Evolutionary conservation across 306 rosid species (phyloP).

Genomic region (Boehmeria nivea): DNA sequence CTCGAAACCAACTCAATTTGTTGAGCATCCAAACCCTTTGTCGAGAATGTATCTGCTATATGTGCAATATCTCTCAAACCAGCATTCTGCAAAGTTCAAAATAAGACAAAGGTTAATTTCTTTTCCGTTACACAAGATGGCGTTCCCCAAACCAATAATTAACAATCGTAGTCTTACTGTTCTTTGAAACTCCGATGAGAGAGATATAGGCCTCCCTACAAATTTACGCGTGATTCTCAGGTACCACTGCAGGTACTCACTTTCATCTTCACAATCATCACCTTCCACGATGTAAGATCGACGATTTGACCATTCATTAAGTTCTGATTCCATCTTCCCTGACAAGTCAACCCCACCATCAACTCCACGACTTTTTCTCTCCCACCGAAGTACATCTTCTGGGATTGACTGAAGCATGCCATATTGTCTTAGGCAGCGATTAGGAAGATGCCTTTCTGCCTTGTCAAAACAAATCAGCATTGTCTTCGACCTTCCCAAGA

Average conservation of each 20-base stretch:
- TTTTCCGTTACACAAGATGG: constrained; percentile 12
- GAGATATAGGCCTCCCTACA: constrained; percentile 96
- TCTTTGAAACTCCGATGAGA: constrained; percentile 93
- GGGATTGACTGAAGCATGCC: constrained; percentile 89
- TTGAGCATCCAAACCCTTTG: constrained; percentile 74
- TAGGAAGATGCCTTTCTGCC: constrained; percentile 98
- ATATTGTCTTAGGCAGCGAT: constrained; percentile 85
- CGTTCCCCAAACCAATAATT: neutral
- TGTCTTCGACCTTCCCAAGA: constrained; percentile 81
- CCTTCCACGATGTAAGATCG: constrained; percentile 64
- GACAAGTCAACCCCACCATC: constrained; percentile 99
- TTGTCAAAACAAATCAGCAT: constrained; percentile 97
- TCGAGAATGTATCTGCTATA: constrained; percentile 83
- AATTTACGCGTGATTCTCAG: constrained; percentile 82
- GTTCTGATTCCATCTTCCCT: constrained; percentile 87
- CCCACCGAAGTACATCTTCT: constrained; percentile 91
- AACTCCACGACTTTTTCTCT: constrained; percentile 97
- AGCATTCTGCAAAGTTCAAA: constrained; percentile 68
- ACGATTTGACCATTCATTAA: constrained; percentile 77
- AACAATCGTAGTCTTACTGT: constrained; percentile 64
- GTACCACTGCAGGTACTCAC: constrained; percentile 91
- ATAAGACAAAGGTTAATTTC: constrained; percentile 28
- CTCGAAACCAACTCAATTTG: constrained; percentile 77
- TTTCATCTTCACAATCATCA: constrained; percentile 67
- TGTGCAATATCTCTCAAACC: constrained; percentile 94